A percentile compares a stretch with the other conserved stretches of the same genome.
These are phyloP conservation scores for Patellifolia procumbens DNA, from an alignment of 179 eudicot species.

Conservation along the genomic window DNA sequence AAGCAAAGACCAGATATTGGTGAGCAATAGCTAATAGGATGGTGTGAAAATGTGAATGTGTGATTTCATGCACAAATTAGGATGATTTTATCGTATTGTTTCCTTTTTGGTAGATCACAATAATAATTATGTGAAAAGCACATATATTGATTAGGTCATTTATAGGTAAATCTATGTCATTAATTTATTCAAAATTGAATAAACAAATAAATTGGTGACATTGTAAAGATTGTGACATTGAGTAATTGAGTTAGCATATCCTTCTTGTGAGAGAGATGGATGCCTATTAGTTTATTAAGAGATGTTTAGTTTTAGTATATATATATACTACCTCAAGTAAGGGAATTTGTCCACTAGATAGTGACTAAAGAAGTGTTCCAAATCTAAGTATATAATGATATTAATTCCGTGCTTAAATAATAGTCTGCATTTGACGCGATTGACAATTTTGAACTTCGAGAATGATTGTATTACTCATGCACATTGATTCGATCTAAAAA, in stretches of 20 bases:
- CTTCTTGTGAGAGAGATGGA: background rate
- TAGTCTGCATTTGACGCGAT: too few species aligned
- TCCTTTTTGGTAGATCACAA: constrained; percentile 28
- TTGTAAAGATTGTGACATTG: too few species aligned
- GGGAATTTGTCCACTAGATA: constrained; percentile 1
- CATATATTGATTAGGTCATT: background rate
- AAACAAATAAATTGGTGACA: background rate
- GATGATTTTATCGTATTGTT: constrained; percentile 17
- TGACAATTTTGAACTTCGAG: too few species aligned
- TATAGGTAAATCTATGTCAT: background rate
- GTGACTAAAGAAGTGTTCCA: background rate
- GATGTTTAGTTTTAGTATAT: background rate
- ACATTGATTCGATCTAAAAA: too few species aligned
- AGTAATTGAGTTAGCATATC: background rate
- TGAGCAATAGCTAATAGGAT: constrained; percentile 29
- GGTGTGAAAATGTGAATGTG: constrained; percentile 1
- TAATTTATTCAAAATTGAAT: background rate
- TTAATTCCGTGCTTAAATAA: too few species aligned
- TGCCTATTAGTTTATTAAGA: background rate
- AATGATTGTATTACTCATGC: too few species aligned
- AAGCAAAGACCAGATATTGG: constrained; percentile 2
- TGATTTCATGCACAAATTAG: constrained; percentile 12
- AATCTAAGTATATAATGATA: too few species aligned
- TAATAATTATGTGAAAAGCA: background rate
- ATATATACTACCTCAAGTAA: background rate